These are phyloP conservation scores for Carex parvula DNA, from an alignment of 176 grass and related monocot species.

Conservation along the genomic window DNA sequence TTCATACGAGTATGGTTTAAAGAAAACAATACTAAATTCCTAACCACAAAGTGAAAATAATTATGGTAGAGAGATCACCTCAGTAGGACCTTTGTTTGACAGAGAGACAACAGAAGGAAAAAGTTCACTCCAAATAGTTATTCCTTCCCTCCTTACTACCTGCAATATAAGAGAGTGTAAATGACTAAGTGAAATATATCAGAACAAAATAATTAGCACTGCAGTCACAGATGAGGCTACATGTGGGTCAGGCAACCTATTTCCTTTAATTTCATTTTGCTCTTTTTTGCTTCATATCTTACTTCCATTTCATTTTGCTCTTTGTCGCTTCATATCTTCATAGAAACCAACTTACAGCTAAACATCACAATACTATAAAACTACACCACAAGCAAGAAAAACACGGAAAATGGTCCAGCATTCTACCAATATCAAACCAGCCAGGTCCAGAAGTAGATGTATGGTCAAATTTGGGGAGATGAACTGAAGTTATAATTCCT, in stretches of 20 bases:
- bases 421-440: neutral
- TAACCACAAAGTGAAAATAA: slow-evolving; percentile 19
- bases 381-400: neutral
- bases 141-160: slow-evolving; percentile 95
- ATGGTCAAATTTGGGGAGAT: neutral
- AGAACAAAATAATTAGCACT: slow-evolving; percentile 1
- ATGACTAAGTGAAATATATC: slow-evolving; percentile 15
- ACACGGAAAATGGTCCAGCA: neutral
- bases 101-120: slow-evolving; percentile 79
- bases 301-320: neutral
- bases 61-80: slow-evolving; percentile 45
- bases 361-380: neutral
- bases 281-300: neutral
- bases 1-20: slow-evolving; percentile 13
- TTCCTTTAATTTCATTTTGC: neutral
- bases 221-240: neutral
- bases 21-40: slow-evolving; percentile 4
- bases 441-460: neutral
- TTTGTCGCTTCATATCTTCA: neutral
- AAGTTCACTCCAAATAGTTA: slow-evolving; percentile 72
- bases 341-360: neutral
- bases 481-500: neutral
- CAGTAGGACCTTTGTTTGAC: slow-evolving; percentile 61
- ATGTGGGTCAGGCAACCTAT: neutral
- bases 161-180: slow-evolving; percentile 36